Evolutionary conservation across 1,284 basidiomycete genomes (phyloP).

Genomic region (Naganishia liquefaciens): DNA sequence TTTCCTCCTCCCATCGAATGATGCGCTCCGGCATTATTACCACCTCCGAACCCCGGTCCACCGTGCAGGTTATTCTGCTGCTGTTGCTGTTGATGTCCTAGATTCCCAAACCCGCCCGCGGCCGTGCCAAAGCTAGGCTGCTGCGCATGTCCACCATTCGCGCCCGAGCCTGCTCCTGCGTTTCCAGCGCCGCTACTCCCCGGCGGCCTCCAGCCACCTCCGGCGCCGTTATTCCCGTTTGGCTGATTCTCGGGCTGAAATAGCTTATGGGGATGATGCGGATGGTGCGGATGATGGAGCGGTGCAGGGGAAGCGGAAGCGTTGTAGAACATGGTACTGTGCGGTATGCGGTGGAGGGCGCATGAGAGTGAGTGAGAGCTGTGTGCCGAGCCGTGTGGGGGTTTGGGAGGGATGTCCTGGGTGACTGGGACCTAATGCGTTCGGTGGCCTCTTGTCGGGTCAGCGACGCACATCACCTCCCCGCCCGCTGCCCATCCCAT

Average conservation of each 20-base stretch:
- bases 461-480: no score
- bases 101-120: conserved; percentile 1
- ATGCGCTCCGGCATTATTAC: background rate
- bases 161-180: background rate
- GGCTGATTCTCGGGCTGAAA: conserved; percentile 11
- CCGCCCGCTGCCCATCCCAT: no score
- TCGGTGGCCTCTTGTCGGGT: no score
- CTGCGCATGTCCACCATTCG: background rate
- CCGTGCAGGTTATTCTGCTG: conserved; percentile 4
- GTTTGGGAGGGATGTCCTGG: no score
- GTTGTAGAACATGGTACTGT: conserved; percentile 30
- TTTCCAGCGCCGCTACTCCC: background rate
- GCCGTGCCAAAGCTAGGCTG: conserved; percentile 7
- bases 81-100: background rate
- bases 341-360: background rate
- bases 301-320: conserved; percentile 28
- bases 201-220: conserved; percentile 14
- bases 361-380: background rate
- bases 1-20: background rate
- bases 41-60: conserved; percentile 13
- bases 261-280: conserved; percentile 22
- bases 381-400: no score
- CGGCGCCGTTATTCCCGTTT: conserved; percentile 2
- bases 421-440: no score
- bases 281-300: conserved; percentile 13